Evolutionary conservation across 352 stramenopile species (phyloP), one percentile per base, ranked within the genome.

Genomic region (Pythium biforme): DNA sequence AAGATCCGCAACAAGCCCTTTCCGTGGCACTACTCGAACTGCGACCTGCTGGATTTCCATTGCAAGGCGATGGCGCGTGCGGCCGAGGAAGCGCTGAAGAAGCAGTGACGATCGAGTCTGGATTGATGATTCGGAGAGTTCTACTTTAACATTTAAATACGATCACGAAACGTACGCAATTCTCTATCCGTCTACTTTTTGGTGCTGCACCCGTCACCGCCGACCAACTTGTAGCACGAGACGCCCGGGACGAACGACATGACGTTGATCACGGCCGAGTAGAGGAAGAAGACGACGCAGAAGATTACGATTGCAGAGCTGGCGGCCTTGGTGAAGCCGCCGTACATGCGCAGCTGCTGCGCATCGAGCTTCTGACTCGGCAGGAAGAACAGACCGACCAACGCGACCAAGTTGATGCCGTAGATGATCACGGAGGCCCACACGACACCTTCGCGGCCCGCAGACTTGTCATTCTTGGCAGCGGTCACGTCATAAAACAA

Each of bases 391-490:
- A 90, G 67, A 6, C 74, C 81, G 14, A 83, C 37, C 40, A 70
- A 74, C 0, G 75, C 72, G 39, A 90, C 47, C 25, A 72, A 56
- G 46, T 88, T 90, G 4, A 90, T 63, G 2, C 55, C 69, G 33
- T 76, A 88, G 34, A 74, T 79, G 39, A 86, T 61, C 29, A 83
- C 64, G 11, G 82, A 68, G 41, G 75, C 81, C 26, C 76, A 45
- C 14, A 83, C 41, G n/a, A 89, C 74, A 19, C 77, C 65, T 51
- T 64, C 68, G 20, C 70, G 75, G 5, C 67, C 72, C 12, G 64
- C 49, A 0, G 54, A 62, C 15, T 56, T 73, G 41, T 81, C 54
- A 2, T 25, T 17, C n/a, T 37, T 70, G 6, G 70, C 68, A 0
- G 33, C 50, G 0, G 19, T 33, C 15, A 49, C n/a, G 55, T 62